Evolutionary conservation across 192 early-diverging fungal genomes (phyloP).

Genomic region (Funneliformis mosseae): DNA sequence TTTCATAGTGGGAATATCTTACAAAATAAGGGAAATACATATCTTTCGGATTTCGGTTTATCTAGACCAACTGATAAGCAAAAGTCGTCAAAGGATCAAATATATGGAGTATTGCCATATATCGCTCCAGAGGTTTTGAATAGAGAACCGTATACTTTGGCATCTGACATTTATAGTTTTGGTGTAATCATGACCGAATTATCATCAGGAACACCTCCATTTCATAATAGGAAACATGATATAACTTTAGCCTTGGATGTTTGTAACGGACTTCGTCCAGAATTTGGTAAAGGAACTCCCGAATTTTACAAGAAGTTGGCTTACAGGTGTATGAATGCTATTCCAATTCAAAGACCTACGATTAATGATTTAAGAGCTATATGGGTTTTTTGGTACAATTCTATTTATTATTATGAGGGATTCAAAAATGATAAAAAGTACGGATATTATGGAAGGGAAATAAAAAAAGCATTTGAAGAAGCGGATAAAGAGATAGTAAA

Average conservation of each 20-base stretch:
- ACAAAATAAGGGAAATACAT: background rate
- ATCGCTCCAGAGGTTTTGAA: conserved; percentile 42
- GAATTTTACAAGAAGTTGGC: background rate
- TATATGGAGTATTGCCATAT: conserved; percentile 43
- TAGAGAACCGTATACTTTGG: conserved; percentile 34
- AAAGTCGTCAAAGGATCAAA: conserved; percentile 28
- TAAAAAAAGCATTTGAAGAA: too few relatives aligned
- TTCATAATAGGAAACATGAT: conserved; percentile 11
- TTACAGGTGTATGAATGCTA: too few relatives aligned
- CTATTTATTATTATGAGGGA: too few relatives aligned
- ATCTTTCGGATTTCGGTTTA: conserved; percentile 43
- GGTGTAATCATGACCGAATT: conserved; percentile 47
- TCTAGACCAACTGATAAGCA: conserved; percentile 30
- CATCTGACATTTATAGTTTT: conserved; percentile 45
- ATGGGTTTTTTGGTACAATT: too few relatives aligned
- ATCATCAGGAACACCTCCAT: conserved; percentile 41
- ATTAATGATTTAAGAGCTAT: too few relatives aligned
- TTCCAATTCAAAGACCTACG: too few relatives aligned
- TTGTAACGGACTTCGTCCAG: background rate
- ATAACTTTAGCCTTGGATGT: background rate
- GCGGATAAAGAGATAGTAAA: too few relatives aligned
- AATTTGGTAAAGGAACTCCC: background rate
- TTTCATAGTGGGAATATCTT: conserved; percentile 25
- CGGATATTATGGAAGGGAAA: too few relatives aligned
- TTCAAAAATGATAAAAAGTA: too few relatives aligned